These are phyloP conservation scores for Auriculariales sp. DNA, from an alignment of 768 basidiomycete species.

Conservation along the genomic window DNA sequence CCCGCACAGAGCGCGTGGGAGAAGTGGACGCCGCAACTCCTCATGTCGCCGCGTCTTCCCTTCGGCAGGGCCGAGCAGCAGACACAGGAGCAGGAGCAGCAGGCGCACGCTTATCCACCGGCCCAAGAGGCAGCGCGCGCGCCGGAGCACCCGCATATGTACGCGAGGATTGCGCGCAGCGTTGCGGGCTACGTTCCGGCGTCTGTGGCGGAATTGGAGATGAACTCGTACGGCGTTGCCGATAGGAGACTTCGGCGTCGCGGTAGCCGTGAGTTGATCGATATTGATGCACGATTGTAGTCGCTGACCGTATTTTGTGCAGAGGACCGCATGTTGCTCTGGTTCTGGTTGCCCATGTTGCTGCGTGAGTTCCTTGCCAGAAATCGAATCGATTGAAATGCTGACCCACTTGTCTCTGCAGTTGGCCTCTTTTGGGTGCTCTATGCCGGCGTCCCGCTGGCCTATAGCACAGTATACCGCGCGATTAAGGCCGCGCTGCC, in stretches of 20 bases:
- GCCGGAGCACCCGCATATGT: neutral
- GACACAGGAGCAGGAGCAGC: neutral
- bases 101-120: neutral
- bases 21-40: constrained; percentile 48
- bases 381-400: neutral
- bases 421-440: constrained; percentile 11
- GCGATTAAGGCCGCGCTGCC: constrained; percentile 1
- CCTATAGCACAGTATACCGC: constrained; percentile 4
- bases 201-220: neutral
- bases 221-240: constrained; percentile 1
- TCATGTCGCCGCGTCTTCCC: constrained; percentile 13
- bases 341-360: constrained; percentile 81
- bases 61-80: constrained; percentile 2
- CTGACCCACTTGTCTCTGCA: constrained; percentile 1
- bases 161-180: neutral
- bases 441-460: constrained; percentile 8
- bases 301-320: constrained; percentile 5
- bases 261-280: constrained; percentile 49
- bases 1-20: constrained; percentile 46
- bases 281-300: neutral
- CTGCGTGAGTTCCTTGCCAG: constrained; percentile 36
- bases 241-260: constrained; percentile 17
- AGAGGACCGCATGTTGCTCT: constrained; percentile 75
- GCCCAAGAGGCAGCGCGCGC: neutral
- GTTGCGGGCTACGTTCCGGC: neutral